phyloP scores from a whole-genome alignment of 2,329 filamentous ascomycete species.

The Sclerotinia borealis region DNA sequence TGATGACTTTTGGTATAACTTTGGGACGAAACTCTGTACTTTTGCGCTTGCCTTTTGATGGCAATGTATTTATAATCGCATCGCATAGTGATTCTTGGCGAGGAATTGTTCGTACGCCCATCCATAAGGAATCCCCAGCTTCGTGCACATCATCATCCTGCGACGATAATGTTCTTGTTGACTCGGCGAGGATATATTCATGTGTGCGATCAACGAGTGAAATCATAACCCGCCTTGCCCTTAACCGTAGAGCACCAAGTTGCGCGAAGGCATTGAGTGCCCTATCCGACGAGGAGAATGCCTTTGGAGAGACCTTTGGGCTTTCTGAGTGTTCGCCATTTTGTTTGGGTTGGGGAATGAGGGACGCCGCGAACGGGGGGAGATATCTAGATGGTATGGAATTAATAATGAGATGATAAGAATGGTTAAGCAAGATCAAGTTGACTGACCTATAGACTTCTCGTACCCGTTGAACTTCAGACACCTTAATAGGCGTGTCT shows the following conservation, averaged over 20 bases:
- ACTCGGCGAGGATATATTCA: conserved; percentile 35
- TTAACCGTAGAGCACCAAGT: conserved; percentile 42
- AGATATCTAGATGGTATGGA: not conserved
- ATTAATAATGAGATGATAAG: not conserved
- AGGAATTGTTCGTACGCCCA: conserved; percentile 7
- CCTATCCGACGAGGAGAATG: conserved; percentile 35
- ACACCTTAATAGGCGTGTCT: not conserved
- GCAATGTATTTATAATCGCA: conserved; percentile 12
- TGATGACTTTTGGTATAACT: conserved; percentile 9
- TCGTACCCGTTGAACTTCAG: conserved; percentile 7
- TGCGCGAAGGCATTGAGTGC: conserved; percentile 42
- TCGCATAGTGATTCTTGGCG: conserved; percentile 23
- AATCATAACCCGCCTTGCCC: conserved; percentile 41
- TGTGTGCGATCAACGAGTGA: conserved; percentile 31
- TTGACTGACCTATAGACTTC: conserved; percentile 6
- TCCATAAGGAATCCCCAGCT: conserved; percentile 5
- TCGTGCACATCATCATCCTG: conserved; percentile 23
- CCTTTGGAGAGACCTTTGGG: not conserved
- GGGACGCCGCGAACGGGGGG: not conserved
- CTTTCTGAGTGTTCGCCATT: not conserved
- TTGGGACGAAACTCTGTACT: not conserved
- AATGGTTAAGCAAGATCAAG: not conserved
- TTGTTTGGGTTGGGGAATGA: not conserved
- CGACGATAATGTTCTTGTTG: conserved; percentile 36
- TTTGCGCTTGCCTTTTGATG: not conserved